Percentiles rank a stretch among this genome's conserved stretches.
Evolutionary conservation across 345 rosid genomes (phyloP).

Genomic region (Toxicodendron radicans): DNA sequence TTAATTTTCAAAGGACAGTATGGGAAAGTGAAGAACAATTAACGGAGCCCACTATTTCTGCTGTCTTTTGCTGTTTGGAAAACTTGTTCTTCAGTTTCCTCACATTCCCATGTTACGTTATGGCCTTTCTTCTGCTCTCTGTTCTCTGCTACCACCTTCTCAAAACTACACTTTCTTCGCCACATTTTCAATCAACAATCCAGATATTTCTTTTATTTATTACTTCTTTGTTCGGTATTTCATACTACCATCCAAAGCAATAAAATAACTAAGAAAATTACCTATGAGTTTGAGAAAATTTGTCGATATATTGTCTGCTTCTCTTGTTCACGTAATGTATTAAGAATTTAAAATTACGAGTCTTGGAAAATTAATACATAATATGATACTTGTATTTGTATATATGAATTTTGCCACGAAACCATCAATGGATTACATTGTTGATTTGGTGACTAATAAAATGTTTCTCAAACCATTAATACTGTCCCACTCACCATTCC

Average conservation of each 20-base stretch:
- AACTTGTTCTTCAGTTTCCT: neutral
- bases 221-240: neutral
- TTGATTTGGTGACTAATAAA: neutral
- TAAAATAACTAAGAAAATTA: too few species aligned
- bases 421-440: neutral
- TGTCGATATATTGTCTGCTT: too few species aligned
- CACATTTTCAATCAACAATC: too few species aligned
- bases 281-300: too few species aligned
- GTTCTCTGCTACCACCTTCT: neutral
- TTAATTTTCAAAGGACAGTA: neutral
- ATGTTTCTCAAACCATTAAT: neutral
- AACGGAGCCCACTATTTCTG: neutral
- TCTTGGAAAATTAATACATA: too few species aligned
- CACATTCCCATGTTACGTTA: neutral
- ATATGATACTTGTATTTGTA: too few species aligned
- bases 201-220: neutral
- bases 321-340: too few species aligned
- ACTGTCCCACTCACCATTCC: neutral
- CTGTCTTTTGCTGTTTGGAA: constrained; percentile 22
- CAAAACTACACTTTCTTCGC: neutral
- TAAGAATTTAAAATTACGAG: too few species aligned
- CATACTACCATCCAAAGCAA: neutral
- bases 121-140: constrained; percentile 10
- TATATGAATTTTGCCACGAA: neutral
- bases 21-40: neutral